These are phyloP conservation scores for Durio zibethinus DNA, from an alignment of 345 rosid species.

Conservation along the genomic window DNA sequence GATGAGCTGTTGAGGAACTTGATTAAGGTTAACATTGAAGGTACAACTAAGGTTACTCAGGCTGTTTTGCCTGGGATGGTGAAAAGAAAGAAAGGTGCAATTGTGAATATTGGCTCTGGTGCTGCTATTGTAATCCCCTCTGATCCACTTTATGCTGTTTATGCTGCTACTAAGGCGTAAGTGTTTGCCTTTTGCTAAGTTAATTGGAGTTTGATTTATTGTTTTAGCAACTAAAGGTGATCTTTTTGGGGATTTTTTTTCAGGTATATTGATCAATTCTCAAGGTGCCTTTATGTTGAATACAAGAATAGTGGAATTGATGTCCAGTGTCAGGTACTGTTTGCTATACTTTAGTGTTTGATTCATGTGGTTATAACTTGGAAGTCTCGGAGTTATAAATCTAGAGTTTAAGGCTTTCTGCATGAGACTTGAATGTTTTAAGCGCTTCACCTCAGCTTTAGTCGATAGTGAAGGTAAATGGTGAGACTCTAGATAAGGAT, in stretches of 20 bases:
- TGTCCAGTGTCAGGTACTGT: slow-evolving; percentile 65
- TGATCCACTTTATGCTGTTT: slow-evolving; percentile 90
- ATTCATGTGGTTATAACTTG: not conserved
- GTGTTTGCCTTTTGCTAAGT: slow-evolving; percentile 6
- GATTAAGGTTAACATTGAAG: slow-evolving; percentile 80
- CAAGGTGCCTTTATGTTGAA: slow-evolving; percentile 88
- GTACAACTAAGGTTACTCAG: slow-evolving; percentile 87
- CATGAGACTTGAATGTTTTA: not conserved
- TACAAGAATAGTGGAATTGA: slow-evolving; percentile 81
- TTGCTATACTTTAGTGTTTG: not conserved
- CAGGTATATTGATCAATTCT: slow-evolving; percentile 91
- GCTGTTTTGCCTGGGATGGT: slow-evolving; percentile 82
- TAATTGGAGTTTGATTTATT: not conserved
- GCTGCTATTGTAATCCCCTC: slow-evolving; percentile 87
- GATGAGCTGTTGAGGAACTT: slow-evolving; percentile 55
- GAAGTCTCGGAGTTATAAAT: not conserved
- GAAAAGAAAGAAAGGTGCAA: slow-evolving; percentile 84
- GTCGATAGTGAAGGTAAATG: not conserved
- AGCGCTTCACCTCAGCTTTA: not conserved
- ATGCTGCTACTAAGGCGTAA: slow-evolving; percentile 92
- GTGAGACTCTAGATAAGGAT: not conserved
- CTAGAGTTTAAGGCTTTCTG: not conserved
- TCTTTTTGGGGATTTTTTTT: slow-evolving; percentile 3
- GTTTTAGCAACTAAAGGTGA: not conserved
- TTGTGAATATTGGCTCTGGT: slow-evolving; percentile 93